These are phyloP conservation scores for Neodidymelliopsis sp. DNA, from an alignment of 2,329 filamentous ascomycete species.

Conservation along the genomic window DNA sequence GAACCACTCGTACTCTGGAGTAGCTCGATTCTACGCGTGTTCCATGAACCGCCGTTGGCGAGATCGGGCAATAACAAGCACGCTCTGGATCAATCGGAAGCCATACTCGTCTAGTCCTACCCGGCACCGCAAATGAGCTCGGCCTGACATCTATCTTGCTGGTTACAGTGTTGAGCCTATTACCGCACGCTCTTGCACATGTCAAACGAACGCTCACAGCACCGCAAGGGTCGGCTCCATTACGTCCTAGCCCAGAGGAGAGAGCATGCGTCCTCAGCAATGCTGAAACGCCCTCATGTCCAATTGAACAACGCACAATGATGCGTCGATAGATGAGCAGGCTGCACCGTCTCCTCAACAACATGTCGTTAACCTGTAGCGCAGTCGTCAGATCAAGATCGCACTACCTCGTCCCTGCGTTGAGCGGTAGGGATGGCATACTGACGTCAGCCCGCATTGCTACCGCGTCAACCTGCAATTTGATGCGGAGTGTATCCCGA, in stretches of 20 bases:
- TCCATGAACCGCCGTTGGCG: slow-evolving; percentile 11
- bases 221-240: background rate
- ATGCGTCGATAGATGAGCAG: slow-evolving; percentile 7
- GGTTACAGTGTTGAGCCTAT: slow-evolving; percentile 5
- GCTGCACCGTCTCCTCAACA: slow-evolving; percentile 23
- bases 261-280: background rate
- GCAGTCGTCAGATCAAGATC: slow-evolving; percentile 15
- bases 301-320: slow-evolving; percentile 16
- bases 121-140: slow-evolving; percentile 1
- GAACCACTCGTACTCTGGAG: background rate
- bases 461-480: slow-evolving; percentile 9
- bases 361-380: slow-evolving; percentile 14
- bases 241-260: slow-evolving; percentile 2
- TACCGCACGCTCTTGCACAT: slow-evolving; percentile 15
- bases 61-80: background rate
- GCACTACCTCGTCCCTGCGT: slow-evolving; percentile 22
- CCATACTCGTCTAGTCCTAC: background rate
- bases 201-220: background rate
- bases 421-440: slow-evolving; percentile 3
- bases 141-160: background rate
- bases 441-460: slow-evolving; percentile 28
- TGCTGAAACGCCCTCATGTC: background rate
- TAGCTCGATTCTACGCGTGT: slow-evolving; percentile 11
- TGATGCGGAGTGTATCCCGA: slow-evolving; percentile 11
- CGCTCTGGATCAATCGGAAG: background rate